phyloP scores from a whole-genome alignment of 345 rosid genomes.

The Linum trigynum region DNA sequence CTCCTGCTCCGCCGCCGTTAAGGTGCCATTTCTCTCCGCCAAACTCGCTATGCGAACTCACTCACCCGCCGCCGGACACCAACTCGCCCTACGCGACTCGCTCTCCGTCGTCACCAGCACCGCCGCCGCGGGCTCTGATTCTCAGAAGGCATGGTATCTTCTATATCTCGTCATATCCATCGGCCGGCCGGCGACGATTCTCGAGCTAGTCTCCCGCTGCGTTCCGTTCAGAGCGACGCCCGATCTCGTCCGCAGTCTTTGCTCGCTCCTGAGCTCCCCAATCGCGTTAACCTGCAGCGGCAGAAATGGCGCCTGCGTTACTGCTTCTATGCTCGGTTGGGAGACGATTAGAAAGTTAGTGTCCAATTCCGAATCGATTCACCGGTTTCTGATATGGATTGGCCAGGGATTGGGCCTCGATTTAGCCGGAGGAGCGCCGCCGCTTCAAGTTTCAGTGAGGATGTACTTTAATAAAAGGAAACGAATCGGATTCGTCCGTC shows the following conservation, averaged over 20 bases:
- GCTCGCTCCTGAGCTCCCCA: conserved; percentile 43
- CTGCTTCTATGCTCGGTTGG: conserved; percentile 26
- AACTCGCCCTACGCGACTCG: conserved; percentile 11
- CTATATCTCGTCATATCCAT: conserved; percentile 36
- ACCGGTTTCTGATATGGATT: conserved; percentile 5
- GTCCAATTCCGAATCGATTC: conserved; percentile 9
- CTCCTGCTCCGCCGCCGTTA: background rate
- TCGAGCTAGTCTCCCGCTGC: conserved; percentile 34
- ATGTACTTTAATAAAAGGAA: conserved; percentile 26
- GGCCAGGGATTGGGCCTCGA: background rate
- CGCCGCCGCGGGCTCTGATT: conserved; percentile 3
- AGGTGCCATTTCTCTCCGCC: background rate
- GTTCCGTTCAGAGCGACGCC: conserved; percentile 31
- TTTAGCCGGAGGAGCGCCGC: background rate
- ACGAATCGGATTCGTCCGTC: conserved; percentile 18
- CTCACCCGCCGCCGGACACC: background rate
- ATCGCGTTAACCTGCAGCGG: conserved; percentile 19
- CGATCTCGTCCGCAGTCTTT: conserved; percentile 29
- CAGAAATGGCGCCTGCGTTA: conserved; percentile 15
- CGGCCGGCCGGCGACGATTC: conserved; percentile 35
- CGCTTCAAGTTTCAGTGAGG: conserved; percentile 2
- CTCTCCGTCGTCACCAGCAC: conserved; percentile 3
- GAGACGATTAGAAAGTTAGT: conserved; percentile 18
- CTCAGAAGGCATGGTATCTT: conserved; percentile 49
- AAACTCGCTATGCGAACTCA: conserved; percentile 7